Base-by-base conservation (phyloP, 805 yeast species). In the Schwanniomyces occidentalis region DNA sequence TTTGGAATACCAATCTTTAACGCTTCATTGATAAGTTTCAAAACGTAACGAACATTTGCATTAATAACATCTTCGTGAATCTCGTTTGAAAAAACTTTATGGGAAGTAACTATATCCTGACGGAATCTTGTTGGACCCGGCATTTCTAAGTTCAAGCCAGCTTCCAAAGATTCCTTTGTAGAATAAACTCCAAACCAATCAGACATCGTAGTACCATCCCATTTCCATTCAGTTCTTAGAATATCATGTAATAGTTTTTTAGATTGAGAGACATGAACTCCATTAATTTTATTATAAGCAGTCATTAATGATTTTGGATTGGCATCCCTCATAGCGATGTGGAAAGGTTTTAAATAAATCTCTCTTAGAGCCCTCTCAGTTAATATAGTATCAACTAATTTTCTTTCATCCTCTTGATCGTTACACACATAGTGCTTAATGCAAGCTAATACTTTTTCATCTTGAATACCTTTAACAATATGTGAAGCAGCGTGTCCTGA, bases 111-210 rank as follows among this genome's bases (percentile, higher is more conserved):
- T 18, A 55, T 56, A 2, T 56, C 56, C 44, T 70, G 58, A 59
- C 80, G 53, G 53, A 67, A 69, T 29, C 70, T 55, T 3, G 78
- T 59, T 13, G 78, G 76, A 23, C 85, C 86, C 1, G 86, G 86
- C 82, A 78, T 77, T 54, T 80, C 86, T 46, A 80, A 59, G 49
- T 78, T 81, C 36, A 80, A 58, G 6, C 85, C 85, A 22, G 76
- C 75, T 25, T 69, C 65, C 30, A 79, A 51, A 9, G 80, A 47
- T 27, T 65, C 70, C 27, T 61, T 63, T 23, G 60, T 58, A 10
- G 79, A 65, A 52, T 73, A 78, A 7, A 70, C 65, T 16, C 85
- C 86, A 49, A 49, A 73, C 85, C 85, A 80, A 56, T 80, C 86
- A 18, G 80, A 73, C 78, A 80, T 76, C 22, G 71, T 52, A 24